phyloP scores from a whole-genome alignment of 352 stramenopile species.

The Phytophthora megakarya region DNA sequence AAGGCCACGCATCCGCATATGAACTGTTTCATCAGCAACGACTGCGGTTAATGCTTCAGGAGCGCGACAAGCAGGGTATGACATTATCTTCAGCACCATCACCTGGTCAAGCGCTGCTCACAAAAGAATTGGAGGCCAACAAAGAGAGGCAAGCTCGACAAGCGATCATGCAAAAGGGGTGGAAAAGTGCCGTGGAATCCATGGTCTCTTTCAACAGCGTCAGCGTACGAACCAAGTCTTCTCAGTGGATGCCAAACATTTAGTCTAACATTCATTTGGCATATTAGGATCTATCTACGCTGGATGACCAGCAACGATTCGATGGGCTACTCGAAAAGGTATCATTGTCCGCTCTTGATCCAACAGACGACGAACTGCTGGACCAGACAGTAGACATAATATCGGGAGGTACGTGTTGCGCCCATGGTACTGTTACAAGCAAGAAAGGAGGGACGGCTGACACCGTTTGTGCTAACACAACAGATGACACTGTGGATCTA shows the following conservation, averaged over 20 bases:
- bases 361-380: constrained; percentile 64
- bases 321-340: constrained; percentile 71
- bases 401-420: constrained; percentile 38
- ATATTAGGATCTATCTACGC: constrained; percentile 47
- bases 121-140: constrained; percentile 88
- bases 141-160: constrained; percentile 88
- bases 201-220: constrained; percentile 81
- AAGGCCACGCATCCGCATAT: constrained; percentile 82
- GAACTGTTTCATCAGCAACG: constrained; percentile 89
- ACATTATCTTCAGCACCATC: constrained; percentile 78
- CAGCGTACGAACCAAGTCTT: constrained; percentile 26
- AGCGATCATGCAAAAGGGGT: constrained; percentile 90
- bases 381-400: constrained; percentile 56
- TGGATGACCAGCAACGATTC: constrained; percentile 68
- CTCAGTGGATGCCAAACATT: neutral
- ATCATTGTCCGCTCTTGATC: constrained; percentile 60
- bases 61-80: constrained; percentile 81
- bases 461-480: constrained; percentile 2
- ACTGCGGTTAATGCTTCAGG: constrained; percentile 83
- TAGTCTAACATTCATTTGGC: constrained; percentile 6
- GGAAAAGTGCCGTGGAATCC: constrained; percentile 84
- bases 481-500: constrained; percentile 56
- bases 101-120: constrained; percentile 84
- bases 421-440: neutral
- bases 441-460: constrained; percentile 2